Evolutionary conservation across 371 early-diverging fungal species (phyloP).

Genomic region (Fennellomyces sp.): DNA sequence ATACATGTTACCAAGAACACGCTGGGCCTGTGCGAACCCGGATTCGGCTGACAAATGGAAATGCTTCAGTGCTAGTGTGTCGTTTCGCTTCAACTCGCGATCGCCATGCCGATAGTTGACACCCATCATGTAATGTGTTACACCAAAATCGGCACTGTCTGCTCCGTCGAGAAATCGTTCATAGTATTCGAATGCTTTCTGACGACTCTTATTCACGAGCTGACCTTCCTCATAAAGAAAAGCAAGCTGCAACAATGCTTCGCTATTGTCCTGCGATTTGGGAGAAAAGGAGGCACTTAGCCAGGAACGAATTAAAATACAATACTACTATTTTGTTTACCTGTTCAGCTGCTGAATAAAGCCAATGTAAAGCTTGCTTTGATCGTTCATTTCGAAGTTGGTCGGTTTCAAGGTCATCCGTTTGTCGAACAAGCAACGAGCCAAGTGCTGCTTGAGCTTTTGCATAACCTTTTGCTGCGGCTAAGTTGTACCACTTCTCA

Average conservation of each 20-base stretch:
- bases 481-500: slow-evolving; percentile 11
- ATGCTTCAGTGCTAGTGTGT: slow-evolving; percentile 23
- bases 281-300: neutral
- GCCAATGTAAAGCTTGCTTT: slow-evolving; percentile 10
- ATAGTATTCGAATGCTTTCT: slow-evolving; percentile 18
- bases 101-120: slow-evolving; percentile 24
- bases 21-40: slow-evolving; percentile 31
- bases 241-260: slow-evolving; percentile 25
- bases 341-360: slow-evolving; percentile 17
- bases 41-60: slow-evolving; percentile 20
- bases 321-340: slow-evolving; percentile 4
- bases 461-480: slow-evolving; percentile 15
- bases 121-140: slow-evolving; percentile 29
- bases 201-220: slow-evolving; percentile 12
- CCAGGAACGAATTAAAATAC: neutral
- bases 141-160: slow-evolving; percentile 10
- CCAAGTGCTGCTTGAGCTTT: slow-evolving; percentile 15
- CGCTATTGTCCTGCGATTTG: slow-evolving; percentile 10
- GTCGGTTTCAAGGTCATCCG: neutral
- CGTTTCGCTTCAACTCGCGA: slow-evolving; percentile 13
- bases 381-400: neutral
- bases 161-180: slow-evolving; percentile 1
- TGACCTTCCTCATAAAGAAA: slow-evolving; percentile 24
- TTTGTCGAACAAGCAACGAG: slow-evolving; percentile 9
- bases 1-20: slow-evolving; percentile 17